A percentile compares a stretch with the other conserved stretches of the same genome.
Evolutionary conservation across 2,329 filamentous ascomycete genomes (phyloP).

Genomic region (Fusarium armeniacum): DNA sequence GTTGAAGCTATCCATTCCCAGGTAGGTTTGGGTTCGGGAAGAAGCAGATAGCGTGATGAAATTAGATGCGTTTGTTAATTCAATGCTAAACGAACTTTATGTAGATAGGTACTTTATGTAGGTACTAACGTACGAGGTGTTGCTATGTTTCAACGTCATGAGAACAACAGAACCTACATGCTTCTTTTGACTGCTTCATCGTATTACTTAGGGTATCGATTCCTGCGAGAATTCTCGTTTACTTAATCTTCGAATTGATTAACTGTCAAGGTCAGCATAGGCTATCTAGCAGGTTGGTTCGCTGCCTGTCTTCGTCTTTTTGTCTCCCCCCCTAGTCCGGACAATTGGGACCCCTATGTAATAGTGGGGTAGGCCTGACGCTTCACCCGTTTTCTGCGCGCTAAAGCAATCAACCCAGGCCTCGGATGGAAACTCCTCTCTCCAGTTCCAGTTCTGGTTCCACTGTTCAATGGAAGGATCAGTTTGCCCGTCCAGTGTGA

Average conservation of each 20-base stretch:
- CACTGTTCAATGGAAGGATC: conserved; percentile 28
- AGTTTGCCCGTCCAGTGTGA: conserved; percentile 36
- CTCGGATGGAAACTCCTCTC: neutral
- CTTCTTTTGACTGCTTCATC: neutral
- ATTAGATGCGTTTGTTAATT: conserved; percentile 4
- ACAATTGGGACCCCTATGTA: conserved; percentile 38
- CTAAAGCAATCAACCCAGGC: conserved; percentile 24
- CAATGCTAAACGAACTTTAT: conserved; percentile 10
- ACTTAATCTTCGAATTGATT: neutral
- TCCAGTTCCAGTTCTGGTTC: conserved; percentile 1
- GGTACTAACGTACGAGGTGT: conserved; percentile 2
- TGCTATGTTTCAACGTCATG: neutral
- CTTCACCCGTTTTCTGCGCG: conserved; percentile 37
- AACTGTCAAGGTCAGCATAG: too few relatives aligned
- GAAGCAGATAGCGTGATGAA: conserved; percentile 16
- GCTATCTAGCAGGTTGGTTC: too few relatives aligned
- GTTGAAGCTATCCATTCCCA: conserved; percentile 10
- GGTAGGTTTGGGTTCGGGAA: conserved; percentile 13
- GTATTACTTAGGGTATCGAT: neutral
- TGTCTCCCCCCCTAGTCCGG: neutral
- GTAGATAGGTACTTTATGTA: neutral
- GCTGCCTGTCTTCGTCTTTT: neutral
- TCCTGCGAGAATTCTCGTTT: neutral
- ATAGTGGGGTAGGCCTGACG: conserved; percentile 35
- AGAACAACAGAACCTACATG: neutral